Evolutionary conservation across 2,329 filamentous ascomycete species (phyloP).

Genomic region (Didymella exigua): DNA sequence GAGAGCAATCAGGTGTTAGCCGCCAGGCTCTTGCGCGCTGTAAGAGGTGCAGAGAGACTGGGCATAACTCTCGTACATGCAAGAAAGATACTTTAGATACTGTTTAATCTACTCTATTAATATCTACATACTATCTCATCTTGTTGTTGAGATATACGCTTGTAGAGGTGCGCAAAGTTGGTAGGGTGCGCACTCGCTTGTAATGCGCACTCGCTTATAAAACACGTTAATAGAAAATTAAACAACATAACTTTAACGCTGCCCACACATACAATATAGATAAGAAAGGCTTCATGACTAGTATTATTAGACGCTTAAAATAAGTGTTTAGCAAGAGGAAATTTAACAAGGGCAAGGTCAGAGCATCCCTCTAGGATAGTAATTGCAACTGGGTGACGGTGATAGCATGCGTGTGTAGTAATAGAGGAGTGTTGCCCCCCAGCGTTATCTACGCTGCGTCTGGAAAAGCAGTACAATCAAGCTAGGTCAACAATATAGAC

Average conservation of each 20-base stretch:
- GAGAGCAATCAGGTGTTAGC: too few species aligned
- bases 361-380: not conserved
- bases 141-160: too few species aligned
- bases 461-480: not conserved
- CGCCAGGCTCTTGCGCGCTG: too few species aligned
- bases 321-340: not conserved
- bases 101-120: too few species aligned
- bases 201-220: too few species aligned
- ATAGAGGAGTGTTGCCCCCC: not conserved
- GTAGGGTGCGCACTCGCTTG: too few species aligned
- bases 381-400: not conserved
- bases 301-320: not conserved
- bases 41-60: too few species aligned
- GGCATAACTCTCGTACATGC: too few species aligned
- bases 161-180: too few species aligned
- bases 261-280: not conserved
- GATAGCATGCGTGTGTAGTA: not conserved
- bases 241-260: not conserved
- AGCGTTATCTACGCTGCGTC: not conserved
- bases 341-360: not conserved
- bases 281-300: not conserved
- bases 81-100: too few species aligned
- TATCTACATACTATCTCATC: too few species aligned
- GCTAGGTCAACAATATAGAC: not conserved
- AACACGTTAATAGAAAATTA: too few species aligned